A percentile compares a stretch with the other conserved stretches of the same genome.
phyloP scores from a whole-genome alignment of 1,139 yeast species.

The Blastobotrys indianensis region DNA sequence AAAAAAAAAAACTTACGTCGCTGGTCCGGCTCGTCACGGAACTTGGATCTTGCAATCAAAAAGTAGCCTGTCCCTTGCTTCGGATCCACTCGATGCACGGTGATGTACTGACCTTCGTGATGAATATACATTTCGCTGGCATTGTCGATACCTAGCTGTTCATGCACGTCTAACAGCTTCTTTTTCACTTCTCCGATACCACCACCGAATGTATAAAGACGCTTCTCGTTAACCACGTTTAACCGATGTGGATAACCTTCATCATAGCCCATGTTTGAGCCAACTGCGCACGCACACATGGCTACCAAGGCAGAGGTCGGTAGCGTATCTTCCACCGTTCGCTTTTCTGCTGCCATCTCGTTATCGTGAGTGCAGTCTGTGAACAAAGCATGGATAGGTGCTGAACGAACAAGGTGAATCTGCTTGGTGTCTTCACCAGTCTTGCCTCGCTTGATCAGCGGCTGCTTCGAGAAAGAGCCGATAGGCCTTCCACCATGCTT shows the following conservation, averaged over 20 bases:
- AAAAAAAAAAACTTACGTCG: conserved; percentile 20
- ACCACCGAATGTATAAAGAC: conserved; percentile 54
- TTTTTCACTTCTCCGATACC: conserved; percentile 75
- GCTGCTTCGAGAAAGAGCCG: conserved; percentile 57
- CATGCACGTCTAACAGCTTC: conserved; percentile 54
- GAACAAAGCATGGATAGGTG: conserved; percentile 84
- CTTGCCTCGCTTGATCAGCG: conserved; percentile 22
- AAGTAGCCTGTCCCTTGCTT: conserved; percentile 86
- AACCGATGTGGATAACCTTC: conserved; percentile 80
- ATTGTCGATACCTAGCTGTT: conserved; percentile 58
- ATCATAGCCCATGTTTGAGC: conserved; percentile 91
- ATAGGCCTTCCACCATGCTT: conserved; percentile 93
- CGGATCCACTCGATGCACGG: conserved; percentile 81
- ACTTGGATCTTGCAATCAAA: conserved; percentile 80
- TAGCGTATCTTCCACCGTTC: conserved; percentile 89
- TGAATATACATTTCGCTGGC: conserved; percentile 93
- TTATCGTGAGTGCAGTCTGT: conserved; percentile 99
- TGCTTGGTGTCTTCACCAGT: conserved; percentile 16
- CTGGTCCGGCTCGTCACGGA: conserved; percentile 37
- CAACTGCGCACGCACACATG: conserved; percentile 88
- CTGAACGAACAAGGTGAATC: conserved; percentile 48
- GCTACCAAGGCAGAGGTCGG: conserved; percentile 95
- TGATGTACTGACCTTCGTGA: conserved; percentile 87
- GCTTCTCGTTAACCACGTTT: conserved; percentile 72
- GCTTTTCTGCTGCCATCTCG: conserved; percentile 78